Conservation (phyloP, 352 stramenopile species). For the Plasmopara viticola region DNA sequence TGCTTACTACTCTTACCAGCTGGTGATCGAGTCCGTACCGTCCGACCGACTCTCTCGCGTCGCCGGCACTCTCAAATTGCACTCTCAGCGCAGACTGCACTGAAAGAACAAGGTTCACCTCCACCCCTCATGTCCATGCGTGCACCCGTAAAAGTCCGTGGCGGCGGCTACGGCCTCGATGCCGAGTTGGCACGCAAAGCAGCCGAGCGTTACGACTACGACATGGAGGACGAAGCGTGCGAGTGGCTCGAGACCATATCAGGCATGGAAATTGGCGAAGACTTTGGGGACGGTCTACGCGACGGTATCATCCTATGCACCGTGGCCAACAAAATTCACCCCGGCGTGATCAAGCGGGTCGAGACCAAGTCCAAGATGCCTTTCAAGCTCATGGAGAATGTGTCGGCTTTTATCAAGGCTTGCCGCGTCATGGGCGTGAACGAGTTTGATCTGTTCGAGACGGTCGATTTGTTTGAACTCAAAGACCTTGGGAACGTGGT, state of each 20-base stretch:
- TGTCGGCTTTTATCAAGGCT: constrained; percentile 77
- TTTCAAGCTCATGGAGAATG: constrained; percentile 92
- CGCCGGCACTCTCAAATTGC: constrained; percentile 23
- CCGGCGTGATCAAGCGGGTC: constrained; percentile 54
- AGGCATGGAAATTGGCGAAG: constrained; percentile 57
- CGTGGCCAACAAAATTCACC: constrained; percentile 77
- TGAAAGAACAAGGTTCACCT: background rate
- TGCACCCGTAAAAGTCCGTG: constrained; percentile 54
- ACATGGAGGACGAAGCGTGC: constrained; percentile 78
- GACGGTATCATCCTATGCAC: constrained; percentile 82
- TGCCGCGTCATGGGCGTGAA: constrained; percentile 82
- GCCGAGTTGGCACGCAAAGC: constrained; percentile 81
- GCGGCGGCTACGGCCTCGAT: constrained; percentile 84
- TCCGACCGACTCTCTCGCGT: constrained; percentile 16
- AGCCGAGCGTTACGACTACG: constrained; percentile 86
- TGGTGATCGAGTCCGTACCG: constrained; percentile 4
- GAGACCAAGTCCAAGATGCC: constrained; percentile 84
- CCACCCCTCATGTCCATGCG: constrained; percentile 20
- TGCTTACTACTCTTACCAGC: background rate
- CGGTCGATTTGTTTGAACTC: constrained; percentile 84
- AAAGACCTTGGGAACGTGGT: constrained; percentile 83
- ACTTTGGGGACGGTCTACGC: constrained; percentile 74
- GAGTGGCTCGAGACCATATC: constrained; percentile 84
- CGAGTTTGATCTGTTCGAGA: constrained; percentile 89
- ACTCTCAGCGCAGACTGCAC: constrained; percentile 1